These are phyloP conservation scores for Spergularia bocconei DNA, from an alignment of 148 eudicot genomes.

Conservation along the genomic window DNA sequence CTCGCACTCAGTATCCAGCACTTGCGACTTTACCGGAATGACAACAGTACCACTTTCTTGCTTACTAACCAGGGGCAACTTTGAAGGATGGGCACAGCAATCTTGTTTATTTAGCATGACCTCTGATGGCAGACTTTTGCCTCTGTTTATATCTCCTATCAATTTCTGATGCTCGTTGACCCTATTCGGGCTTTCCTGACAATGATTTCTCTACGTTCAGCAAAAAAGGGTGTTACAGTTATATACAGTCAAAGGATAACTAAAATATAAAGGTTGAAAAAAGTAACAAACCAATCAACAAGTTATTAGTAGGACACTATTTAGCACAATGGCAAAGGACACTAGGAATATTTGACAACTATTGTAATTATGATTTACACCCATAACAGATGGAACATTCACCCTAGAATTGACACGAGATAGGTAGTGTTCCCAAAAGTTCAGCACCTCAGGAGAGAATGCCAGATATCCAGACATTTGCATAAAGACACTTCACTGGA, in stretches of 20 bases:
- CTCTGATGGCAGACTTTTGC: slow-evolving; percentile 10
- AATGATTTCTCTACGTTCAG: slow-evolving; percentile 26
- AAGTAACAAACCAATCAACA: not conserved
- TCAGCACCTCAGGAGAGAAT: not conserved
- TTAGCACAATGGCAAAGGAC: not conserved
- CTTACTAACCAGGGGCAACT: slow-evolving; percentile 16
- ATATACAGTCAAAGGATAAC: too few species aligned
- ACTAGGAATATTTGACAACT: not conserved
- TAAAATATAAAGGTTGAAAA: not conserved
- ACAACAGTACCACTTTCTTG: slow-evolving; percentile 14
- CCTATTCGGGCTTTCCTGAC: slow-evolving; percentile 8
- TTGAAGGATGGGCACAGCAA: slow-evolving; percentile 17
- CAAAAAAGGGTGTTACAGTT: not conserved
- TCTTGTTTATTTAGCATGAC: slow-evolving; percentile 17
- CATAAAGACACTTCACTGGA: not conserved
- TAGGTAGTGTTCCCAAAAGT: not conserved
- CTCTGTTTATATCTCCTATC: slow-evolving; percentile 5
- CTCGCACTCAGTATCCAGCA: slow-evolving; percentile 15
- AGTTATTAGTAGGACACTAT: not conserved
- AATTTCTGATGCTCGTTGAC: not conserved
- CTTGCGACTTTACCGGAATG: slow-evolving; percentile 10
- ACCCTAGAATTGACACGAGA: not conserved
- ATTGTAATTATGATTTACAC: not conserved
- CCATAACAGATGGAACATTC: not conserved
- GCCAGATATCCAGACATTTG: not conserved